phyloP scores from a whole-genome alignment of 495 filamentous ascomycete species.

The Neurospora sp. region DNA sequence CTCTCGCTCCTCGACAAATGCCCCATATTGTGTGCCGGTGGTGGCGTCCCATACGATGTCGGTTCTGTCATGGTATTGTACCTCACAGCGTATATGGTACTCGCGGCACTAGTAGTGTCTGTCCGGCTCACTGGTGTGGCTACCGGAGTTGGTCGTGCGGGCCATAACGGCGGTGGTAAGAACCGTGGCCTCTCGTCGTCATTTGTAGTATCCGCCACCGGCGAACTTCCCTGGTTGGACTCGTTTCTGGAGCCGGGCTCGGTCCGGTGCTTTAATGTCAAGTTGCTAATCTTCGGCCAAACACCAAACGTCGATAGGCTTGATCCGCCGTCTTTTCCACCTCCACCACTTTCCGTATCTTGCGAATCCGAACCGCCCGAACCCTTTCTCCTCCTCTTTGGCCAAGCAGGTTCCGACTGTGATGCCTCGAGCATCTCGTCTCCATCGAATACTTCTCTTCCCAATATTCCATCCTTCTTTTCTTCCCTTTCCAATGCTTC shows the following conservation, averaged over 20 bases:
- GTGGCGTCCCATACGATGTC: conserved; percentile 38
- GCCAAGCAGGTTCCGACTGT: conserved; percentile 32
- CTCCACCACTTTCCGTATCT: conserved; percentile 12
- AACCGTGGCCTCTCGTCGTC: conserved; percentile 27
- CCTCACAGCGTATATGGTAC: conserved; percentile 76
- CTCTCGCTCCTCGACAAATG: conserved; percentile 25
- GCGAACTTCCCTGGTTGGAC: not conserved
- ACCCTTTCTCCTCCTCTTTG: conserved; percentile 25
- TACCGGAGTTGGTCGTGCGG: conserved; percentile 52
- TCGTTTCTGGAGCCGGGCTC: conserved; percentile 10
- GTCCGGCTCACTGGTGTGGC: conserved; percentile 65
- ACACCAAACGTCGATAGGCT: conserved; percentile 24
- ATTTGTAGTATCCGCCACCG: not conserved
- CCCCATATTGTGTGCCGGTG: conserved; percentile 20
- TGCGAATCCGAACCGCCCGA: conserved; percentile 21
- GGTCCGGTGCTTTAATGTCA: conserved; percentile 32
- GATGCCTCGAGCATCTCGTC: conserved; percentile 88
- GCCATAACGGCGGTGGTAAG: conserved; percentile 38
- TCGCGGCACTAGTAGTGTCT: conserved; percentile 60
- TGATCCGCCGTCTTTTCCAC: conserved; percentile 11
- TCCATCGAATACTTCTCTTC: conserved; percentile 89
- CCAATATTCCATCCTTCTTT: conserved; percentile 89
- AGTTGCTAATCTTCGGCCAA: conserved; percentile 38
- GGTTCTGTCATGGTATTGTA: conserved; percentile 68
- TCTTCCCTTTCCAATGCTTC: conserved; percentile 93